A percentile compares a stretch with the other conserved stretches of the same genome.
phyloP scores from a whole-genome alignment of 2,329 filamentous ascomycete species.

The Fusarium praegraminearum region DNA sequence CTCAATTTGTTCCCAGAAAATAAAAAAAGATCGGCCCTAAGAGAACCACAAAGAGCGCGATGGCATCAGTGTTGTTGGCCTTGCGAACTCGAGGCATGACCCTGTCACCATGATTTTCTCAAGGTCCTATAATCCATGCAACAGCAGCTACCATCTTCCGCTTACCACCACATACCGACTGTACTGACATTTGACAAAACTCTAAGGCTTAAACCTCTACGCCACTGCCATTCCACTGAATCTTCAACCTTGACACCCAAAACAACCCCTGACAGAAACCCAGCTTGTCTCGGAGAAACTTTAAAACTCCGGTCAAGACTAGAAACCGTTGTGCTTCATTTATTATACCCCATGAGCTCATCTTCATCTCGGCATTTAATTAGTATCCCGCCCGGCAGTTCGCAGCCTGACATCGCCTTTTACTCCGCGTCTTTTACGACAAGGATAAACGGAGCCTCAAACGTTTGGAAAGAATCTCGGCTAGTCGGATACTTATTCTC shows the following conservation, averaged over 20 bases:
- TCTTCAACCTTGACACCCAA: not conserved
- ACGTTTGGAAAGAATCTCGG: slow-evolving; percentile 1
- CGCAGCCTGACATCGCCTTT: slow-evolving; percentile 9
- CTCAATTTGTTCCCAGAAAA: not conserved
- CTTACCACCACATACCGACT: not conserved
- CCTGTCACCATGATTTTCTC: slow-evolving; percentile 31
- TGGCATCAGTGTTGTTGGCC: slow-evolving; percentile 18
- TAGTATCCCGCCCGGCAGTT: slow-evolving; percentile 33
- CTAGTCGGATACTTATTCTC: not conserved
- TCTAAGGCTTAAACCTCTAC: slow-evolving; percentile 9
- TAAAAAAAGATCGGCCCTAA: not conserved
- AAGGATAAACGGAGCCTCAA: slow-evolving; percentile 24
- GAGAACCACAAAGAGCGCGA: slow-evolving; percentile 3
- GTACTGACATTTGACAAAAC: slow-evolving; percentile 10
- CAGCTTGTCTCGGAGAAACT: slow-evolving; percentile 6
- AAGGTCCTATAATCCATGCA: not conserved
- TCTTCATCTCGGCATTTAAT: slow-evolving; percentile 29
- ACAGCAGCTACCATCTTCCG: not conserved
- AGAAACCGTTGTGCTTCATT: slow-evolving; percentile 9
- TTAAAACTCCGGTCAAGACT: not conserved
- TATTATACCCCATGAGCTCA: slow-evolving; percentile 2
- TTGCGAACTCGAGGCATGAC: slow-evolving; percentile 7
- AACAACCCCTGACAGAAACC: slow-evolving; percentile 7
- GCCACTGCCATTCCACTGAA: slow-evolving; percentile 3
- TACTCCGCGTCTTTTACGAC: not conserved